phyloP scores from a whole-genome alignment of 257 asterid genomes.

The Solanum etuberosum region DNA sequence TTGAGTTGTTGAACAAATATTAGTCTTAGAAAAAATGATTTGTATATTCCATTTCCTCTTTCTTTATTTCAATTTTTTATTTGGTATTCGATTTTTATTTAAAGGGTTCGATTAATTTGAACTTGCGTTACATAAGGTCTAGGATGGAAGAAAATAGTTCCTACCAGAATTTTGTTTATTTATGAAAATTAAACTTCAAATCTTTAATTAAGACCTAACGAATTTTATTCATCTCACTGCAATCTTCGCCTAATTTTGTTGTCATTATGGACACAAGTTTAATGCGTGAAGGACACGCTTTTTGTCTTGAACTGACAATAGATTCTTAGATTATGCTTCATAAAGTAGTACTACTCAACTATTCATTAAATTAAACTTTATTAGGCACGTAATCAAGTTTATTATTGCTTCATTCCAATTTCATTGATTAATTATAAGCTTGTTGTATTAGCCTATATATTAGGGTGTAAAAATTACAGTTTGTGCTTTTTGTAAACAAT shows the following conservation, averaged over 20 bases:
- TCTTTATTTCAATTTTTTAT: background rate
- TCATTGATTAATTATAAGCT: background rate
- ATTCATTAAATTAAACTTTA: background rate
- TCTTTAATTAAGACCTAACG: background rate
- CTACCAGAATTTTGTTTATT: background rate
- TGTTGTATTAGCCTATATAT: background rate
- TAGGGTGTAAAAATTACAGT: background rate
- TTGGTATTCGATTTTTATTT: background rate
- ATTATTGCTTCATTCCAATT: background rate
- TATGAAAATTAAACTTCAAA: background rate
- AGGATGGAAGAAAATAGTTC: background rate
- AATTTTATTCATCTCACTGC: background rate
- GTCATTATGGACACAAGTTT: background rate
- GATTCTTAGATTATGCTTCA: background rate
- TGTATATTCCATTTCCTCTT: background rate
- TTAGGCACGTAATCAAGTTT: background rate
- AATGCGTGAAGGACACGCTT: background rate
- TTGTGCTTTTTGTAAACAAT: background rate
- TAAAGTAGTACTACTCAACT: background rate
- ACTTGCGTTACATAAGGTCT: background rate
- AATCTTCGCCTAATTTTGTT: background rate
- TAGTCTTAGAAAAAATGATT: background rate
- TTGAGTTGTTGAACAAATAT: background rate
- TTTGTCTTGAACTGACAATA: background rate
- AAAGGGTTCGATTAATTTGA: accelerated